A percentile compares a stretch with the other conserved stretches of the same genome.
Evolutionary conservation across 371 early-diverging fungal species (phyloP).

Genomic region (Mortierella sp.): DNA sequence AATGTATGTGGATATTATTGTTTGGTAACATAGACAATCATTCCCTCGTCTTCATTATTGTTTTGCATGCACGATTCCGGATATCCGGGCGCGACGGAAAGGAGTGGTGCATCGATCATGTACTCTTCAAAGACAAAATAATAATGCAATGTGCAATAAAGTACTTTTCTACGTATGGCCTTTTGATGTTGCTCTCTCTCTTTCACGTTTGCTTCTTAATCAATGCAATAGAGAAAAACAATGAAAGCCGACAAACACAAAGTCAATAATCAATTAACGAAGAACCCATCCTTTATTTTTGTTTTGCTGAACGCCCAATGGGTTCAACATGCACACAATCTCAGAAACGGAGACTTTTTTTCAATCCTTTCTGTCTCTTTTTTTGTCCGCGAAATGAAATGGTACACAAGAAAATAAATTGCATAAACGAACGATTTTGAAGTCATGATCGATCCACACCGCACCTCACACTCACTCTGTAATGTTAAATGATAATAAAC

Average conservation of each 20-base stretch:
- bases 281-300: not conserved
- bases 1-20: not conserved
- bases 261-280: not conserved
- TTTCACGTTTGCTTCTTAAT: not conserved
- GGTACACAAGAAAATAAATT: conserved; percentile 11
- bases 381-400: conserved; percentile 5
- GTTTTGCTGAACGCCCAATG: not conserved
- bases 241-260: not conserved
- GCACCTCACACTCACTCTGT: not conserved
- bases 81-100: not conserved
- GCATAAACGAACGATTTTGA: not conserved
- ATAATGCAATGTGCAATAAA: not conserved
- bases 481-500: not conserved
- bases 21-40: not conserved
- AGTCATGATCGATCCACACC: not conserved
- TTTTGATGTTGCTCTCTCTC: not conserved
- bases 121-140: not conserved
- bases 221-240: not conserved
- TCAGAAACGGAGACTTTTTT: not conserved
- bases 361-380: not conserved
- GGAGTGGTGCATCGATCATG: not conserved
- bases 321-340: not conserved
- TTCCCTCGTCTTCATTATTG: not conserved
- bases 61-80: not conserved
- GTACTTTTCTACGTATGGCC: not conserved